Percentiles rank a stretch among this genome's conserved stretches.
phyloP scores from a whole-genome alignment of 192 early-diverging fungal species.

The Mortierella hygrophila region DNA sequence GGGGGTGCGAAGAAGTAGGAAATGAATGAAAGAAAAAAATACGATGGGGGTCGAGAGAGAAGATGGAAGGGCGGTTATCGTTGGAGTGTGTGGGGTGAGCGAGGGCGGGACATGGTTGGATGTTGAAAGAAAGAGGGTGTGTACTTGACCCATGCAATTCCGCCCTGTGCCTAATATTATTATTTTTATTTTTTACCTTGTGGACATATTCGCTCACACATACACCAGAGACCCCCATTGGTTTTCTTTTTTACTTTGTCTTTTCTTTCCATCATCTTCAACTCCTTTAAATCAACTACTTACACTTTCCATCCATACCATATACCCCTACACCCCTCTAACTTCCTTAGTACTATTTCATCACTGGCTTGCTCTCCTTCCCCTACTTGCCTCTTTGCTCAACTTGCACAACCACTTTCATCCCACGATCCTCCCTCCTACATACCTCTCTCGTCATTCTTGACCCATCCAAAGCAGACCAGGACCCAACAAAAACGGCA shows the following conservation, averaged over 20 bases:
- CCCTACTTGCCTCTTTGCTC: neutral
- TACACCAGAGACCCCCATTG: neutral
- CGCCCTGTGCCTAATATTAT: neutral
- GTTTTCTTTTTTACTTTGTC: neutral
- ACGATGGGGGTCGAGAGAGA: neutral
- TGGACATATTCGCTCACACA: neutral
- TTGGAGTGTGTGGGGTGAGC: neutral
- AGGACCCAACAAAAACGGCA: neutral
- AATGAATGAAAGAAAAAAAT: neutral
- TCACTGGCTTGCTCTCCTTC: neutral
- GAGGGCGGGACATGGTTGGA: neutral
- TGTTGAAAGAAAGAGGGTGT: no score
- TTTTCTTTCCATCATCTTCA: neutral
- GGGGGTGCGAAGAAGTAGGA: neutral
- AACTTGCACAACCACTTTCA: neutral
- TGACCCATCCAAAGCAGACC: neutral
- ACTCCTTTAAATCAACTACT: neutral
- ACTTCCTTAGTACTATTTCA: neutral
- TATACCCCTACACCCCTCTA: neutral
- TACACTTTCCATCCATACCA: neutral
- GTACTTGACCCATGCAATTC: no score
- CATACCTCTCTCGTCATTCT: neutral
- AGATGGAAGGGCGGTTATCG: neutral
- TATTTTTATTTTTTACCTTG: neutral
- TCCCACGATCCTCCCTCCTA: neutral